Base-by-base conservation (phyloP, 495 filamentous ascomycete species). In the Aspergillus nanangensis region DNA sequence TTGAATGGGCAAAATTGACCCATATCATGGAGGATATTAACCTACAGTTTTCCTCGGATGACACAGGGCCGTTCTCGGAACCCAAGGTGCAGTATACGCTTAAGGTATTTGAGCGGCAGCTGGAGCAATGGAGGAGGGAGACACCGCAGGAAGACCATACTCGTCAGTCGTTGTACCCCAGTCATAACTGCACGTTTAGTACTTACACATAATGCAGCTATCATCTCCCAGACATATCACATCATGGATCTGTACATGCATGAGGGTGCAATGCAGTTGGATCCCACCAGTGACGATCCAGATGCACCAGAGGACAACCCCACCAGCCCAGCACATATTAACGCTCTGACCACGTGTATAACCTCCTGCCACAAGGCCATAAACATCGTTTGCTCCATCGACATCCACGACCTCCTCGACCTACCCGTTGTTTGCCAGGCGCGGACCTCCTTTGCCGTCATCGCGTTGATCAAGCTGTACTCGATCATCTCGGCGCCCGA, bases 381-480 rank as follows among this genome's bases (percentile, higher is more conserved):
- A 22, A 83, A 90, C 17, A 79, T 74, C 2, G 87, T 92, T 35
- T 60, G 83, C 10, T 61, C 62, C 11, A 72, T 90, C 31, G 79
- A 81, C 32, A 60, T 77, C n/a, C 63, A 72, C 2, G 74, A 70
- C 10, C 74, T 96, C 31, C 76, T 83, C 44, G 82, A 72, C 13
- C 58, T 96, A 10, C 90, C 92, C 8, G 83, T 93, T 3, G 79
- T 87, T 50, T 80, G 79, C 38, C 81, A 88, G 52, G 86, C 91
- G 33, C 84, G 90, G 11, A 80, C 88, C 31, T 79, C 86, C 22
- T 95, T 93, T 50, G 86, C 89, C 4, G 77, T 86, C 17, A 82
- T 96, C n/a, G 79, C 90, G 14, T 65, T 96, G 14, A 89, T 95
- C 60, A 96, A 94, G 56, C 79, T 96, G 48, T 89, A 89, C 62